Conservation (phyloP, 441 rosid species). For the Adansonia madagascariensis region DNA sequence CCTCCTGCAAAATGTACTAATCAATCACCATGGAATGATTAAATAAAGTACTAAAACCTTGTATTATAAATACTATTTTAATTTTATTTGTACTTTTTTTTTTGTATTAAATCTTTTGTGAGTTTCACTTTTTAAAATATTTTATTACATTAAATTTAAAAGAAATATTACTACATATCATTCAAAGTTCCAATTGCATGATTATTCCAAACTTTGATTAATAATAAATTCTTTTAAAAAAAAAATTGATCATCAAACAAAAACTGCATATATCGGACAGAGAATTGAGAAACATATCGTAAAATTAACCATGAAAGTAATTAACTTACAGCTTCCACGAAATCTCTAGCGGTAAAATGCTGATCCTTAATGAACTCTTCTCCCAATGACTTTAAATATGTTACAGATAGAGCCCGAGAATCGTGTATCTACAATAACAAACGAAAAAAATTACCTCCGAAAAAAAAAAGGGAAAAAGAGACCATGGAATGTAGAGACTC, state of each 20-base stretch:
- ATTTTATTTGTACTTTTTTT: too few species aligned
- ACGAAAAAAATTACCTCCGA: not conserved
- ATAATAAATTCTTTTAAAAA: not conserved
- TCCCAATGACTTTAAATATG: slow-evolving; percentile 56
- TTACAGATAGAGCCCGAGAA: slow-evolving; percentile 53
- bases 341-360: slow-evolving; percentile 67
- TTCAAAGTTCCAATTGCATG: not conserved
- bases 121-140: not conserved
- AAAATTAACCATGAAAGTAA: not conserved
- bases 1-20: slow-evolving; percentile 50
- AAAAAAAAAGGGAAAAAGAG: not conserved
- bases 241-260: not conserved
- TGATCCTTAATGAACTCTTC: slow-evolving; percentile 59
- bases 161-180: not conserved
- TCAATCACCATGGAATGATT: slow-evolving; percentile 22
- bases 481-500: slow-evolving; percentile 23
- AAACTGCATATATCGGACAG: not conserved
- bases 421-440: slow-evolving; percentile 57
- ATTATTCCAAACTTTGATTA: not conserved
- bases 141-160: not conserved
- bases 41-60: not conserved
- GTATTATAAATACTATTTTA: not conserved
- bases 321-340: slow-evolving; percentile 68
- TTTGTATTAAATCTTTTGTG: too few species aligned
- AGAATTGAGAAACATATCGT: not conserved